Base-by-base conservation (phyloP, 2,329 filamentous ascomycete genomes). In the Zalaria obscura region DNA sequence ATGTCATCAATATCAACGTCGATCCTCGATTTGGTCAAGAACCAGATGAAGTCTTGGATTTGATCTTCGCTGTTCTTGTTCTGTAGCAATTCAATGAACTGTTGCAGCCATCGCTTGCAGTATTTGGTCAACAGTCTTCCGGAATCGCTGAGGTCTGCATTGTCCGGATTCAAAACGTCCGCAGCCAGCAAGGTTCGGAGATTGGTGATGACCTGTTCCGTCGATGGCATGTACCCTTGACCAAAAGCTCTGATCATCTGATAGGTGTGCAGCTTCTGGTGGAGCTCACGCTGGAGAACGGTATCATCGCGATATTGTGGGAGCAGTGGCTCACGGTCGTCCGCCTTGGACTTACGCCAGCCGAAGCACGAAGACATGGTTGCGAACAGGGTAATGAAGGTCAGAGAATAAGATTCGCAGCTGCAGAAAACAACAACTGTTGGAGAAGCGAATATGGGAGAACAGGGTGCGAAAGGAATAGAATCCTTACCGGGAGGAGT, bases 31-130 rank as follows among this genome's bases (percentile, higher is more conserved):
- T 83, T 81, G 47, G 77, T 67, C 37, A 93, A 61, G 52, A 80
- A 87, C 87, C 87, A 95, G 33, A 94, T 69, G 48, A 95, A 83
- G 53, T 95, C 85, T 59, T 96, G 89, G 11, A 96, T 75, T 58
- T 94, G 82, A 60, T 96, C 86, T 10, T 75, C 62, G 46, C 69
- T 67, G 59, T 95, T 95, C 66, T 95, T 96, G 60, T 87, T 71
- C 42, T 76, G 70, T 36, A 95, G 58, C 4, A 94, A 63, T n/a
- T 85, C 76, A 52, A 93, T 89, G 57, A 94, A 78, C 44, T 88
- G 73, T 43, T 77, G 73, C 5, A 95, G 66, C 74, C 78, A 89
- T 50, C 80, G 70, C 56, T 81, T 83, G 38, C 71, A 69, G 54
- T 81, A 80, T 45, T 80, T 79, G 40, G 83, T 68, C 25, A 96